phyloP scores from a whole-genome alignment of 2,329 filamentous ascomycete genomes.

The Aphanocladium album region DNA sequence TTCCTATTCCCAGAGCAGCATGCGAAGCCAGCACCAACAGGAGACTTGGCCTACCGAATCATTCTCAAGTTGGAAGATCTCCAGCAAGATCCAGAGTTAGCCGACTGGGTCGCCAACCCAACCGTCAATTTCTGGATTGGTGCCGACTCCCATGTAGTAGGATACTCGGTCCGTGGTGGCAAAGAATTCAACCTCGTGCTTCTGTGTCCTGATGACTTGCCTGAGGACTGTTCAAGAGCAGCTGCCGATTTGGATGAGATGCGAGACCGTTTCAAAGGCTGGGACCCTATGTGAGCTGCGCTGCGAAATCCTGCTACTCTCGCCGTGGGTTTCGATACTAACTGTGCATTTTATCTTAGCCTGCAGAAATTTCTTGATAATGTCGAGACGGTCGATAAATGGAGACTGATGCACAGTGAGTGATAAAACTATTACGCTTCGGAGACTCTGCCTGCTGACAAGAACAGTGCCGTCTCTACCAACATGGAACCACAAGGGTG shows the following conservation, averaged over 20 bases:
- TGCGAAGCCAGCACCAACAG: slow-evolving; percentile 51
- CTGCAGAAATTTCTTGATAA: slow-evolving; percentile 38
- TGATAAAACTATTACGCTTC: background rate
- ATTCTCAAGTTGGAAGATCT: slow-evolving; percentile 50
- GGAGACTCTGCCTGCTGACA: slow-evolving; percentile 19
- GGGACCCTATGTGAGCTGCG: slow-evolving; percentile 51
- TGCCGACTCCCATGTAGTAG: slow-evolving; percentile 55
- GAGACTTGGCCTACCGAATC: slow-evolving; percentile 61
- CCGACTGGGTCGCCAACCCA: slow-evolving; percentile 47
- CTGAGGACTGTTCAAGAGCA: slow-evolving; percentile 45
- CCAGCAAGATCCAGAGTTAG: slow-evolving; percentile 40
- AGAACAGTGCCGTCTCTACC: slow-evolving; percentile 24
- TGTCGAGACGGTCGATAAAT: slow-evolving; percentile 51
- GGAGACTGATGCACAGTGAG: slow-evolving; percentile 58
- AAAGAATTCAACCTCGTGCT: slow-evolving; percentile 62
- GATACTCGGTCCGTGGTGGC: slow-evolving; percentile 56
- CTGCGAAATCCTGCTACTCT: background rate
- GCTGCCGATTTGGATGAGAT: slow-evolving; percentile 56
- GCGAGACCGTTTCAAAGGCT: slow-evolving; percentile 52
- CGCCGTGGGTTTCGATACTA: background rate
- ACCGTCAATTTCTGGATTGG: slow-evolving; percentile 60
- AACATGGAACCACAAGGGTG: background rate
- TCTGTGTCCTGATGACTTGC: slow-evolving; percentile 58
- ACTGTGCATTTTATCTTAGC: background rate
- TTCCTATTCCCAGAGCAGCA: slow-evolving; percentile 40